Conservation (phyloP, 2,329 filamentous ascomycete genomes). For the Ophiocordyceps camponoti-rufipedis region DNA sequence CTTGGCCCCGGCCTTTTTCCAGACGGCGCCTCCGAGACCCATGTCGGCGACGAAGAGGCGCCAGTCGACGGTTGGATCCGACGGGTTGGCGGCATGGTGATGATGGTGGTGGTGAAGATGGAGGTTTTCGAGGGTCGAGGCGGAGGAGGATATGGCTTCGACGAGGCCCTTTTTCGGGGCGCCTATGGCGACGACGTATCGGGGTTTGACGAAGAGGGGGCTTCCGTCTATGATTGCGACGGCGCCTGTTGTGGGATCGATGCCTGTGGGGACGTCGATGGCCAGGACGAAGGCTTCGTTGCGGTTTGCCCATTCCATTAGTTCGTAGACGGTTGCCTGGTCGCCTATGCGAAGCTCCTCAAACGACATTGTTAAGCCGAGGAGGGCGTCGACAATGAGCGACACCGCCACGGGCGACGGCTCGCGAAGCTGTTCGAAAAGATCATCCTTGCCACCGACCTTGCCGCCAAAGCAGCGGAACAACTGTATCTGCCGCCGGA, state of each 20-base stretch:
- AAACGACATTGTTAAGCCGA: slow-evolving; percentile 75
- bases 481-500: slow-evolving; percentile 65
- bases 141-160: slow-evolving; percentile 46
- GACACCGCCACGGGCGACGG: slow-evolving; percentile 40
- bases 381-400: slow-evolving; percentile 72
- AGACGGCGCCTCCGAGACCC: slow-evolving; percentile 64
- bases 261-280: slow-evolving; percentile 79
- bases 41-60: slow-evolving; percentile 73
- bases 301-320: slow-evolving; percentile 88
- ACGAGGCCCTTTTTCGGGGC: slow-evolving; percentile 74
- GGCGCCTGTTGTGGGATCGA: slow-evolving; percentile 61
- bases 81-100: no score
- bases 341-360: slow-evolving; percentile 73
- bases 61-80: slow-evolving; percentile 28
- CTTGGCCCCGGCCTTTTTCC: slow-evolving; percentile 69
- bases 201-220: slow-evolving; percentile 61
- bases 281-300: slow-evolving; percentile 68
- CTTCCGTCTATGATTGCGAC: slow-evolving; percentile 52
- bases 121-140: slow-evolving; percentile 1
- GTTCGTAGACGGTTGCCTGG: slow-evolving; percentile 67
- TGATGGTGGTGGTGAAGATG: no score
- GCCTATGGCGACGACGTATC: slow-evolving; percentile 70
- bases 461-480: slow-evolving; percentile 71
- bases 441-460: slow-evolving; percentile 41
- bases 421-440: slow-evolving; percentile 40